These are phyloP conservation scores for Thelephora terrestris DNA, from an alignment of 1,284 basidiomycete genomes.

Conservation along the genomic window DNA sequence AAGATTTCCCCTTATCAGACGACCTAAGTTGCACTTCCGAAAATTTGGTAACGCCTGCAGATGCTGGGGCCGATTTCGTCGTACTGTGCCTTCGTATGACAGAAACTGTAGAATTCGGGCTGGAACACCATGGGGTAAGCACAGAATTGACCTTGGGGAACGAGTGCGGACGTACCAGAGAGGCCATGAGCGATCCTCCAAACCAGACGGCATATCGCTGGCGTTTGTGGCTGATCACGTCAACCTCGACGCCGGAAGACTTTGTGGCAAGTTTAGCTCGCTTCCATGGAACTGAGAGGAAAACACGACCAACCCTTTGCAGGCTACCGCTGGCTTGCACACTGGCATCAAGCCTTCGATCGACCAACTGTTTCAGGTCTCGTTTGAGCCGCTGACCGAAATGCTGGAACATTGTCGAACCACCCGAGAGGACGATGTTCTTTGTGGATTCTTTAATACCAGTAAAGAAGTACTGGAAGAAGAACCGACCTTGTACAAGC, in stretches of 20 bases:
- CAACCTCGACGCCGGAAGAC: slow-evolving; percentile 92
- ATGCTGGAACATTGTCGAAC: slow-evolving; percentile 98
- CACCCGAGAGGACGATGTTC: slow-evolving; percentile 93
- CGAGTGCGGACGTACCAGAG: slow-evolving; percentile 52
- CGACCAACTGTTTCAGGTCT: slow-evolving; percentile 91
- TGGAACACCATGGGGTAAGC: slow-evolving; percentile 23
- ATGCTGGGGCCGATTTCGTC: slow-evolving; percentile 96
- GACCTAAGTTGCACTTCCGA: slow-evolving; percentile 73
- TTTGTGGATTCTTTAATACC: slow-evolving; percentile 18
- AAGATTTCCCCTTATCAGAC: no score
- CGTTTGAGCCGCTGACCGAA: slow-evolving; percentile 94
- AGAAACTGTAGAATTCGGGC: slow-evolving; percentile 97
- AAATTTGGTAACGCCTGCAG: slow-evolving; percentile 90
- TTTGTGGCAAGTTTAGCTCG: slow-evolving; percentile 23
- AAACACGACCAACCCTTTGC: slow-evolving; percentile 49
- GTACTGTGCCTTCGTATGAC: slow-evolving; percentile 95
- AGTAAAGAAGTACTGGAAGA: not conserved
- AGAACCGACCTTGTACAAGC: slow-evolving; percentile 75
- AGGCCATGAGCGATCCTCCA: slow-evolving; percentile 90
- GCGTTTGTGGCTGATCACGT: slow-evolving; percentile 97
- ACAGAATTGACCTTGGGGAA: slow-evolving; percentile 9
- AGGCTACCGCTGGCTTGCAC: slow-evolving; percentile 68
- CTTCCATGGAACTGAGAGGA: slow-evolving; percentile 1
- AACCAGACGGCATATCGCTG: slow-evolving; percentile 99
- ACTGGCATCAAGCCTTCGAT: slow-evolving; percentile 77